These are phyloP conservation scores for Yamadazyma atlantica DNA, from an alignment of 1,139 yeast species.

Conservation along the genomic window DNA sequence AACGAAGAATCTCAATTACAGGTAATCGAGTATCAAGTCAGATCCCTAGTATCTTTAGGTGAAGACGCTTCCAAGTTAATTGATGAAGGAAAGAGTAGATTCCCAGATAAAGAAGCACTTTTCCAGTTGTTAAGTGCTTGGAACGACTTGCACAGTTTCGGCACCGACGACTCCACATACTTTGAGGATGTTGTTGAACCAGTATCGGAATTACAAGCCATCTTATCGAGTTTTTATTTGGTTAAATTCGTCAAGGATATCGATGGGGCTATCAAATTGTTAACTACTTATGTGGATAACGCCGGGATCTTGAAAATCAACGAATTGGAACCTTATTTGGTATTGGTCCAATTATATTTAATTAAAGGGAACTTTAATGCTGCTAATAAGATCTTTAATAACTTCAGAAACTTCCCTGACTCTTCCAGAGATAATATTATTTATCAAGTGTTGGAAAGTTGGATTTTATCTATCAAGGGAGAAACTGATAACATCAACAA, in stretches of 20 bases:
- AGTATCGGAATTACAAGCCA: constrained; percentile 40
- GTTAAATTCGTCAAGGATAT: constrained; percentile 39
- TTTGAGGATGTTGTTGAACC: constrained; percentile 38
- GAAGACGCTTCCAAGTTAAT: constrained; percentile 44
- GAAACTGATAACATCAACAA: constrained; percentile 58
- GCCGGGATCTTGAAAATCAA: constrained; percentile 18
- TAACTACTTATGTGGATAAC: constrained; percentile 26
- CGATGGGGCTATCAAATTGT: constrained; percentile 39
- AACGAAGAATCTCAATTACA: constrained; percentile 37
- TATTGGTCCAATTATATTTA: constrained; percentile 44
- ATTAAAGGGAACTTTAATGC: constrained; percentile 37
- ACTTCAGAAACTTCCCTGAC: constrained; percentile 40
- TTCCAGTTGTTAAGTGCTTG: constrained; percentile 43
- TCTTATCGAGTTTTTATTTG: constrained; percentile 43
- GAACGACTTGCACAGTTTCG: constrained; percentile 45
- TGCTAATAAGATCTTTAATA: constrained; percentile 36
- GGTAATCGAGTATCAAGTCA: constrained; percentile 42
- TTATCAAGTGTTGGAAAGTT: constrained; percentile 67
- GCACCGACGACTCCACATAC: constrained; percentile 37
- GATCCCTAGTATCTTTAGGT: constrained; percentile 40
- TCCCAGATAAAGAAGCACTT: constrained; percentile 37
- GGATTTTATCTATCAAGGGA: constrained; percentile 57
- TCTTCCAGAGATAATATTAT: constrained; percentile 64
- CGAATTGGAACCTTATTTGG: constrained; percentile 47
- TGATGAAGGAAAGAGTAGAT: constrained; percentile 35